Base-by-base conservation (phyloP, 2,329 filamentous ascomycete genomes). In the Verticillium nubilum region DNA sequence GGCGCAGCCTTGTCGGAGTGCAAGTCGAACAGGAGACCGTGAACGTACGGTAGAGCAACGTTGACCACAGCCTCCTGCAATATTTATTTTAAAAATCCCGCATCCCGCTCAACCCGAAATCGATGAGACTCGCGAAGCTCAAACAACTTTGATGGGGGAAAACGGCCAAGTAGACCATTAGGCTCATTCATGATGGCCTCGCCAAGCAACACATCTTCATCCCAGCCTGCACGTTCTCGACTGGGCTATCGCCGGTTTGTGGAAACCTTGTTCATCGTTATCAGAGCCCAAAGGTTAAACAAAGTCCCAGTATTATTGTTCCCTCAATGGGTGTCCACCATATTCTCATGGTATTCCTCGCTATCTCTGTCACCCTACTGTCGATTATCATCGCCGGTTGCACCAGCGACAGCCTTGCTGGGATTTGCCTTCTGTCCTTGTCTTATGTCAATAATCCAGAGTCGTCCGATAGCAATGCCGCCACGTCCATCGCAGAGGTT, bases 271-370 rank as follows among this genome's bases (percentile, higher is more conserved):
- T 23, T 25, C n/a, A 10, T 19, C n/a, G 19, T 12, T 23, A n/a
- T n/a, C n/a, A 19, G n/a, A 23, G 17, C 19, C 19, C 5, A n/a
- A 23, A 23, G 19, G 9, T 19, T 50, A 13, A 50, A 10, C 42
- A 9, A 12, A n/a, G n/a, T 23, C n/a, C 10, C 42, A 50, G 85
- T 70, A 85, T 83, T 70, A 85, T 83, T 67, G 76, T 89, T 72
- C 87, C 87, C 66, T 89, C 89, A 71, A 79, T 89, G 61, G 87
- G 87, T 65, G 89, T 89, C 70, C 87, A 89, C 72, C 86, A 99
- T 86, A 89, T 98, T 65, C 85, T 99, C 74, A 99, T 99, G 95
- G 92, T 98, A 68, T 80, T 99, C 66, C 97, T 99, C 71, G 92
- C 90, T 59, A 80, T 97, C 61, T 86, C 93, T 53, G 97, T 99